Evolutionary conservation across 768 basidiomycete species (phyloP), one percentile per base, ranked within the genome.

Genomic region (Pleurotus platypus): DNA sequence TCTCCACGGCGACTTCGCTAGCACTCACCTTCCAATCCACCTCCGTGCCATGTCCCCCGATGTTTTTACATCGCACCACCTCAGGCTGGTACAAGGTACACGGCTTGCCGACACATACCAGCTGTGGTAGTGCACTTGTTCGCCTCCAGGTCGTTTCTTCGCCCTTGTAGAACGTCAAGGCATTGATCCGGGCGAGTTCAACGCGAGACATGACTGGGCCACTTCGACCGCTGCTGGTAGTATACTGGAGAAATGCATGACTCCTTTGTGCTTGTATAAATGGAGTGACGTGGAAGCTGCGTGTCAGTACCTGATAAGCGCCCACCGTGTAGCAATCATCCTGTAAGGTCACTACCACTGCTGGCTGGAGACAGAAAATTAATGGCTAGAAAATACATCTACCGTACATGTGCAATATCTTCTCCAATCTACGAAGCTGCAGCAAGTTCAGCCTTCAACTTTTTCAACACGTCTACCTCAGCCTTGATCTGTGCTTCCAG

Each of bases 1-100:
- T 42, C 50, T 13, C 18, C 13, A 46, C 27, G 22, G 38, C n/a
- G 4, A 16, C 45, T 43, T 13, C 6, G 26, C 5, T 46, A 18
- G 46, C 4, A 72, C 79, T 63, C 64, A 87, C 91, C 81, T 90
- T 92, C 95, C 95, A 98, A 64, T 96, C 93, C 2, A 95, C 85
- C 8, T 91, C 90, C 1, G 81, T 76, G 4, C 90, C 93, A 58
- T 74, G 71, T 3, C 90, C 90, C 39, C 94, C 92, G 15, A 89
- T 75, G 61, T 88, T 95, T 56, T 75, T 75, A 71, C 95, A 98
- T 62, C 90, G 85, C 35, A 98, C 87, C 20, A 85, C 92, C 55
- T 93, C 89, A 1, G 94, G 94, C 58, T 85, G 81, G 70, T 85
- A 96, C 20, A 82, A 65, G 39, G 74, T 76, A 70, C 95, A 98